A percentile compares a stretch with the other conserved stretches of the same genome.
Conservation (phyloP, 2,329 filamentous ascomycete species). For the Diatrype stigma region DNA sequence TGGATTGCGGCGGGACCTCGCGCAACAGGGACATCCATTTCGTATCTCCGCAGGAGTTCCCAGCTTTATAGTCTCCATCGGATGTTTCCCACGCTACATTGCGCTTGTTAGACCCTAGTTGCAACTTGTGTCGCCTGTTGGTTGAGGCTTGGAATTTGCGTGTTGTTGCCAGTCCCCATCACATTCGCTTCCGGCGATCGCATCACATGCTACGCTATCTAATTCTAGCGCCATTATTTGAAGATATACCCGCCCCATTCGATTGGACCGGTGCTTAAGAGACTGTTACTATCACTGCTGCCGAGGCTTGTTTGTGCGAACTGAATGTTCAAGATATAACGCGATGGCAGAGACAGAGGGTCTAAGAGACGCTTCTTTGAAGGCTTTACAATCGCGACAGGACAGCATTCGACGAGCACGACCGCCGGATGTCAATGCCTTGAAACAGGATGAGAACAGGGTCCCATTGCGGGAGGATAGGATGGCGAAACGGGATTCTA, state of each 20-base stretch:
- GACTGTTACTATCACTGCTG: not conserved
- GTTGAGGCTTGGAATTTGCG: not conserved
- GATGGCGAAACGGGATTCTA: slow-evolving; percentile 45
- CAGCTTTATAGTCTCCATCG: not conserved
- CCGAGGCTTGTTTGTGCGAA: not conserved
- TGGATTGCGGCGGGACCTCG: not conserved
- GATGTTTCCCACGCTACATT: not conserved
- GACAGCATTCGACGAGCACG: slow-evolving; percentile 31
- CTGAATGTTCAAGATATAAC: not conserved
- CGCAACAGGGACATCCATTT: not conserved
- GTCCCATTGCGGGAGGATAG: slow-evolving; percentile 41
- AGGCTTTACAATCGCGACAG: not conserved
- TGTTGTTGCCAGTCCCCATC: not conserved
- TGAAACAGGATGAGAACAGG: slow-evolving; percentile 31
- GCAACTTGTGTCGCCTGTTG: not conserved
- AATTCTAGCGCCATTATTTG: not conserved
- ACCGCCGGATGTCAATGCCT: slow-evolving; percentile 32
- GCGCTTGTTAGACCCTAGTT: not conserved
- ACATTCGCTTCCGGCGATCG: not conserved
- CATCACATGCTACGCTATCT: not conserved
- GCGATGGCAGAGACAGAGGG: not conserved
- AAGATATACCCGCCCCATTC: not conserved
- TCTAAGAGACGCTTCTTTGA: not conserved
- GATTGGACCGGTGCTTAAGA: not conserved
- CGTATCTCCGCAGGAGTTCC: not conserved